A percentile compares a stretch with the other conserved stretches of the same genome.
These are phyloP conservation scores for Dinochytrium kinnereticum DNA, from an alignment of 371 early-diverging fungal species.

Conservation along the genomic window DNA sequence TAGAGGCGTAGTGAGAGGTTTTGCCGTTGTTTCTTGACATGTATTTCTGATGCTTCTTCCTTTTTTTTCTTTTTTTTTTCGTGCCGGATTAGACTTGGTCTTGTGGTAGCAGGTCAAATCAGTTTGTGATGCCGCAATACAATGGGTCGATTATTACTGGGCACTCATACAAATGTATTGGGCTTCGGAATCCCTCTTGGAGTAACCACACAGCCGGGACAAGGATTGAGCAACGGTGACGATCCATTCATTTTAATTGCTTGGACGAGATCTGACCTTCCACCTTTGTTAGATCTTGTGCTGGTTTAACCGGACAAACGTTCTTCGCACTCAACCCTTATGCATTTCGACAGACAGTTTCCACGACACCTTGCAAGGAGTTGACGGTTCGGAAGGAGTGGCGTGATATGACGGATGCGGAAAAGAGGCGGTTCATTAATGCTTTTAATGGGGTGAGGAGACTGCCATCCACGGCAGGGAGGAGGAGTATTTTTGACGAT, in stretches of 20 bases:
- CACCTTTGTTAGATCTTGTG: background rate
- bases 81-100: slow-evolving; percentile 5
- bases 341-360: slow-evolving; percentile 8
- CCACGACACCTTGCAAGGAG: slow-evolving; percentile 2
- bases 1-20: too few relatives aligned
- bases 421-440: slow-evolving; percentile 30
- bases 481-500: slow-evolving; percentile 35
- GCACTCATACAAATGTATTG: slow-evolving; percentile 21
- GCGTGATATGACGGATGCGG: slow-evolving; percentile 35
- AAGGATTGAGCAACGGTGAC: slow-evolving; percentile 7
- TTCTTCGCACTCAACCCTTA: slow-evolving; percentile 16
- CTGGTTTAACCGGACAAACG: slow-evolving; percentile 7
- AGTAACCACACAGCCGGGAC: background rate
- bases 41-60: background rate
- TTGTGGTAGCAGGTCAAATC: slow-evolving; percentile 25
- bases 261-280: background rate
- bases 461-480: slow-evolving; percentile 29
- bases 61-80: background rate
- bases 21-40: too few relatives aligned
- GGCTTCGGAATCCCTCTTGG: background rate
- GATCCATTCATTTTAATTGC: too few relatives aligned
- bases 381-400: slow-evolving; percentile 39
- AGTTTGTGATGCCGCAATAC: slow-evolving; percentile 16
- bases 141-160: slow-evolving; percentile 23
- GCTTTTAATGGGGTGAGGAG: slow-evolving; percentile 28